Evolutionary conservation across 2,329 filamentous ascomycete species (phyloP).

Genomic region (Colletotrichum lini): DNA sequence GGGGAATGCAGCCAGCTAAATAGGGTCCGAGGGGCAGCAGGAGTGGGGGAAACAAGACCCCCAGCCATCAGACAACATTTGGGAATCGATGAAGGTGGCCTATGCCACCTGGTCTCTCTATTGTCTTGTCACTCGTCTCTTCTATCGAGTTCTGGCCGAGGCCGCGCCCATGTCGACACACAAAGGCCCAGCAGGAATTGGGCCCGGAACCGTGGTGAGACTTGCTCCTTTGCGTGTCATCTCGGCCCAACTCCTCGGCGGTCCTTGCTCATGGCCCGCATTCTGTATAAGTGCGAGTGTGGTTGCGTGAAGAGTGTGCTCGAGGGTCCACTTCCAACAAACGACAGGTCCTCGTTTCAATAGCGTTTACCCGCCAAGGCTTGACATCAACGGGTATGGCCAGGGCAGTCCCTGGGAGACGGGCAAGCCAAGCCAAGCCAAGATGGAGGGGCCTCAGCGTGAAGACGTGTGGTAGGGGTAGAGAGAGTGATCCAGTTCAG

Average conservation of each 20-base stretch:
- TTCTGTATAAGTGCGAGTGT: slow-evolving; percentile 8
- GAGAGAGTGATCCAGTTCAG: neutral
- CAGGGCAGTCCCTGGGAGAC: slow-evolving; percentile 20
- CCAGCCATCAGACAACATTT: slow-evolving; percentile 27
- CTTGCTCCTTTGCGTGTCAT: slow-evolving; percentile 21
- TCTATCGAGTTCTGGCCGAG: slow-evolving; percentile 19
- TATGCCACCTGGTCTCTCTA: slow-evolving; percentile 8
- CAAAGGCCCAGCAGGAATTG: slow-evolving; percentile 26
- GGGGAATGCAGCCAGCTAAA: slow-evolving; percentile 43
- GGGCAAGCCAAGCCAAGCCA: too few species aligned
- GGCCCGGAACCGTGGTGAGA: slow-evolving; percentile 35
- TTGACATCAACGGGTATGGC: neutral
- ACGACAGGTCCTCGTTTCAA: slow-evolving; percentile 38
- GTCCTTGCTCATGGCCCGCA: slow-evolving; percentile 14
- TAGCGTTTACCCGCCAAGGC: slow-evolving; percentile 37
- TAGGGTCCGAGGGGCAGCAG: slow-evolving; percentile 19
- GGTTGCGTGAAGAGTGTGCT: slow-evolving; percentile 11
- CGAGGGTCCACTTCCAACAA: slow-evolving; percentile 20
- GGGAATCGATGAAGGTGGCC: slow-evolving; percentile 30
- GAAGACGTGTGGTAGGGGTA: slow-evolving; percentile 36
- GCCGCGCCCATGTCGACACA: slow-evolving; percentile 19
- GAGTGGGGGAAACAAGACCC: slow-evolving; percentile 5
- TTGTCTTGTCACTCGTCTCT: slow-evolving; percentile 21
- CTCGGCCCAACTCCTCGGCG: slow-evolving; percentile 35
- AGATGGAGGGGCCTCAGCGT: neutral